Conservation (phyloP, 306 rosid species). For the Lagenaria siceraria region DNA sequence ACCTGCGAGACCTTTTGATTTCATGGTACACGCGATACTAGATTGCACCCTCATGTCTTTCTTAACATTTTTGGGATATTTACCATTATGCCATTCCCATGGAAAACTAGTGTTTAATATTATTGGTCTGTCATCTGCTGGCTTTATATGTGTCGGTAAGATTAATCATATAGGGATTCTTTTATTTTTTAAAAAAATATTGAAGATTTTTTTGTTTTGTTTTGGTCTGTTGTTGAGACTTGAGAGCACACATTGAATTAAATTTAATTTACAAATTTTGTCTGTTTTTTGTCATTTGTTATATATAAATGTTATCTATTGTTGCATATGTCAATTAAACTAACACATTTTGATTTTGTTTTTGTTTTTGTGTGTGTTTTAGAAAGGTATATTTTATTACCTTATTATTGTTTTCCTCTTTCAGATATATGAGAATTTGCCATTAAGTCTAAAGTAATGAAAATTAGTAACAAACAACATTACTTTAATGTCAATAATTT, state of each 20-base stretch:
- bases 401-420: background rate
- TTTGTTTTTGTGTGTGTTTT: background rate
- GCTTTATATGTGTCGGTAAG: background rate
- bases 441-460: background rate
- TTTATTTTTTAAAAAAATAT: background rate
- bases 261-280: background rate
- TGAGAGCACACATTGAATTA: background rate
- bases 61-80: background rate
- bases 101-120: background rate
- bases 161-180: background rate
- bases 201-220: no score
- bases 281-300: background rate
- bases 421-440: background rate
- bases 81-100: background rate
- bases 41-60: background rate
- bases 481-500: background rate
- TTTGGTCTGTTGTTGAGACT: background rate
- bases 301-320: background rate
- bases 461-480: background rate
- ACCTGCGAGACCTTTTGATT: background rate
- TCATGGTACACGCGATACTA: background rate
- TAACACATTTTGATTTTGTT: background rate
- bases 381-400: background rate
- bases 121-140: background rate
- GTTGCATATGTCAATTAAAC: background rate